Percentiles rank a stretch among this genome's conserved stretches.
Conservation (phyloP, 1,284 basidiomycete genomes). For the Austroboletus novae-zelandiae region DNA sequence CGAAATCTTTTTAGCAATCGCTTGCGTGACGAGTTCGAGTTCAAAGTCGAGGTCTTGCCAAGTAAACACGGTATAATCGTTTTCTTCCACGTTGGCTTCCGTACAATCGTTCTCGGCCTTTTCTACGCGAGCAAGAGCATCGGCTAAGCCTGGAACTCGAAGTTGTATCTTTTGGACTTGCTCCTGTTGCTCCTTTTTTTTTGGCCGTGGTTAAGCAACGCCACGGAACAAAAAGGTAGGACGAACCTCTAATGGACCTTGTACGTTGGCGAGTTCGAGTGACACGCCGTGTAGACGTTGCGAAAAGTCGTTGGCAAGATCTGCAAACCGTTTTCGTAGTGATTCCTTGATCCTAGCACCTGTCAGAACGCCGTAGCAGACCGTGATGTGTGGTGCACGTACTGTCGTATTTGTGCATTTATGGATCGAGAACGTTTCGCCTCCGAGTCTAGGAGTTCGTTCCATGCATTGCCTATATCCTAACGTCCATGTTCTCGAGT, state of each 20-base stretch:
- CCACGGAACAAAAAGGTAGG: conserved; percentile 12
- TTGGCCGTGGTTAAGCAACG: conserved; percentile 20
- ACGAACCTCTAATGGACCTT: conserved; percentile 76
- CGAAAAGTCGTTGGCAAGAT: conserved; percentile 84
- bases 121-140: conserved; percentile 53
- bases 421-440: conserved; percentile 79
- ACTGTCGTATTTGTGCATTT: conserved; percentile 91
- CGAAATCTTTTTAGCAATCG: conserved; percentile 84
- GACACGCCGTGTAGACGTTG: conserved; percentile 70
- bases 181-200: conserved; percentile 50
- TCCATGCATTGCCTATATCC: conserved; percentile 85
- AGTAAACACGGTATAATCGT: conserved; percentile 93
- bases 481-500: conserved; percentile 20
- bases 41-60: conserved; percentile 91
- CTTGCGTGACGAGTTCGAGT: conserved; percentile 78
- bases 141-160: conserved; percentile 60
- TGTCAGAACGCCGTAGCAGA: conserved; percentile 8
- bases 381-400: conserved; percentile 30
- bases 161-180: conserved; percentile 57
- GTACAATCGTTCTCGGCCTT: conserved; percentile 74
- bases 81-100: conserved; percentile 95
- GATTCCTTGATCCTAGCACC: conserved; percentile 80
- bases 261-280: conserved; percentile 71
- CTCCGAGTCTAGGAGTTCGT: conserved; percentile 69
- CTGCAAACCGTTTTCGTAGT: conserved; percentile 81